These are phyloP conservation scores for Selenicereus undatus DNA, from an alignment of 148 eudicot genomes.

Conservation along the genomic window DNA sequence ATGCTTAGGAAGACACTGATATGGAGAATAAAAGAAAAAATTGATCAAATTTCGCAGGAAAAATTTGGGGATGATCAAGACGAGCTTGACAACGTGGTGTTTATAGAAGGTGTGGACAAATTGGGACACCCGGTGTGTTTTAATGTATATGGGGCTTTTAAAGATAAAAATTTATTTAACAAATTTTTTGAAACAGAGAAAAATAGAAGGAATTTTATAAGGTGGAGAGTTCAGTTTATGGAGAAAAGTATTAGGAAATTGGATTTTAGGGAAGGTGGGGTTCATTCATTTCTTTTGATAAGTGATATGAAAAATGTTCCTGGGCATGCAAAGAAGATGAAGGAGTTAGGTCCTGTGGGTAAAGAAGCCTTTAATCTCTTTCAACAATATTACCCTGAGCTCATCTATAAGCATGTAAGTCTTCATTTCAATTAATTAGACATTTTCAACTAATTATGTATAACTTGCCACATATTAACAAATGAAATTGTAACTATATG, in stretches of 20 bases:
- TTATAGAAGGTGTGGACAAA: slow-evolving; percentile 42
- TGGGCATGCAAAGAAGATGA: slow-evolving; percentile 35
- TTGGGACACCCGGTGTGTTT: slow-evolving; percentile 65
- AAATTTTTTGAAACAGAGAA: slow-evolving; percentile 36
- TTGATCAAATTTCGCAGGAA: slow-evolving; percentile 41
- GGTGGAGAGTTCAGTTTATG: slow-evolving; percentile 69
- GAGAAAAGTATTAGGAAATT: slow-evolving; percentile 53
- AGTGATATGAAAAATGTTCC: slow-evolving; percentile 65
- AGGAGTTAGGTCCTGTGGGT: slow-evolving; percentile 43
- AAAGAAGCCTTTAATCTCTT: slow-evolving; percentile 45
- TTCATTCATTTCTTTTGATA: slow-evolving; percentile 50
- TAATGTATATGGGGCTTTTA: slow-evolving; percentile 39
- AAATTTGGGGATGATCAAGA: slow-evolving; percentile 21
- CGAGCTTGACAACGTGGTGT: slow-evolving; percentile 35
- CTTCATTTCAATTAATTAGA: background rate
- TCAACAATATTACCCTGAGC: slow-evolving; percentile 72
- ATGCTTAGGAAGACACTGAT: slow-evolving; percentile 49
- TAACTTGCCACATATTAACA: too few relatives aligned
- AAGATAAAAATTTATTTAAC: slow-evolving; percentile 32
- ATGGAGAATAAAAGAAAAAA: slow-evolving; percentile 51
- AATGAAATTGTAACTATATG: too few relatives aligned
- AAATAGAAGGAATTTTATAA: slow-evolving; percentile 39
- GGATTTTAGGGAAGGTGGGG: slow-evolving; percentile 42
- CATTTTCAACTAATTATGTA: too few relatives aligned
- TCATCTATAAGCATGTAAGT: slow-evolving; percentile 45